phyloP scores from a whole-genome alignment of 768 basidiomycete species.

The Clitopilus hobsonii region DNA sequence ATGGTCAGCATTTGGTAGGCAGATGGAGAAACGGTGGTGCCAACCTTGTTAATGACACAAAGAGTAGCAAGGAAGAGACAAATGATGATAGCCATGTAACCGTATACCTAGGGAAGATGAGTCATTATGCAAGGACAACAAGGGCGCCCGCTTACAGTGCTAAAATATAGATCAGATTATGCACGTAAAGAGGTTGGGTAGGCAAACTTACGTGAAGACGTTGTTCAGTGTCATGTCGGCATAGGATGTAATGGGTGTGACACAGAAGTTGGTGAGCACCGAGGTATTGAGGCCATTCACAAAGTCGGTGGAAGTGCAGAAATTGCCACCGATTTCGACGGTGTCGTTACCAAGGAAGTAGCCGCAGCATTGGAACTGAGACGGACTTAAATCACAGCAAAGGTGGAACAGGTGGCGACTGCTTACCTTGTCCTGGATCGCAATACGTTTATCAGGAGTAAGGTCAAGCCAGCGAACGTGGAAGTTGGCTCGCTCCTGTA shows the following conservation, averaged over 20 bases:
- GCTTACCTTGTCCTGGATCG: conserved; percentile 71
- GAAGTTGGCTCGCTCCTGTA: conserved; percentile 68
- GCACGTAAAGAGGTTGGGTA: conserved; percentile 76
- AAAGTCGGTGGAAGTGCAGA: conserved; percentile 47
- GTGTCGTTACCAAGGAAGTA: conserved; percentile 68
- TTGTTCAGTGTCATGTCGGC: conserved; percentile 75
- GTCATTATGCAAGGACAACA: neutral
- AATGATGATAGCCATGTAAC: conserved; percentile 77
- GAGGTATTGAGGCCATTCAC: conserved; percentile 33
- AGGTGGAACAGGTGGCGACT: neutral
- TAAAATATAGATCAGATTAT: conserved; percentile 32
- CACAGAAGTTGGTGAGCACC: conserved; percentile 56
- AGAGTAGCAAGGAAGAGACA: conserved; percentile 74
- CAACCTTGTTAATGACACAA: conserved; percentile 81
- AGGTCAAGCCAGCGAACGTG: conserved; percentile 48
- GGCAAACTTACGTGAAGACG: conserved; percentile 71
- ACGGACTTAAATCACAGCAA: conserved; percentile 1
- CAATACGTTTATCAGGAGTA: conserved; percentile 39
- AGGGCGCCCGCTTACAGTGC: conserved; percentile 34
- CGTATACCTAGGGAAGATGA: conserved; percentile 51
- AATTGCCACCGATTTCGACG: conserved; percentile 54
- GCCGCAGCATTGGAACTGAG: conserved; percentile 79
- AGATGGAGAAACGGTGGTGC: conserved; percentile 1
- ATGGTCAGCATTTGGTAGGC: neutral
- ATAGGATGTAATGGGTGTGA: conserved; percentile 59